Evolutionary conservation across 2,329 filamentous ascomycete species (phyloP), one percentile per base, ranked within the genome.

Genomic region (Bipolaris cookei): DNA sequence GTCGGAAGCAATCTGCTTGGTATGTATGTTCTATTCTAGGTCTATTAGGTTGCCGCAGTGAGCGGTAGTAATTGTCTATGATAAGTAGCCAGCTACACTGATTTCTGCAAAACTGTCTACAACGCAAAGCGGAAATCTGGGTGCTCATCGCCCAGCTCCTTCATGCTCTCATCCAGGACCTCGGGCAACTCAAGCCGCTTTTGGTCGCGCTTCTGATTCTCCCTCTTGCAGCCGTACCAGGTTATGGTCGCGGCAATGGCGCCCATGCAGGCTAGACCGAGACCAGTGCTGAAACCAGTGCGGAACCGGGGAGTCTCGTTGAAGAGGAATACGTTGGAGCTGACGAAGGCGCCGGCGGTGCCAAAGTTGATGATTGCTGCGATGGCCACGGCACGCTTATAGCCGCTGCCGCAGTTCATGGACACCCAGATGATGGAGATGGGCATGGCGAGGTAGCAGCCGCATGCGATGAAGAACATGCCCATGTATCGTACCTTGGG

Each of bases 361-460:
- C 84, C 84, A 2, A 86, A 70, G 18, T 64, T 64, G 37, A 73
- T 64, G 8, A 74, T 70, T 1, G 53, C 52, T 0, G 57, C 58
- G 5, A 71, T 61, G 16, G 64, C 61, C 6, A 67, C 64, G 1
- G 64, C 57, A 6, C 65, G 66, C 41, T 71, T 68, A 30, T 69
- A 76, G 3, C 69, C 70, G 21, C 62, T 67, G 1, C 63, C 65
- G 63, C 61, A 68, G 76, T 80, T 86, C 64, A 86, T 85, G 21
- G 85, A 76, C 0, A 81, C 82, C 84, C 84, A 86, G 7, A 80
- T 81, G 32, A 87, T 68, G 67, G 83, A 84, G 0, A 83, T 81
- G 0, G 84, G 83, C 0, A 84, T 84, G 7, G 81, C 82, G 0
- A 83, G 82, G 68, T 85, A 86, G 1, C 80, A 82, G 6, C 84